Base-by-base conservation (phyloP, 768 basidiomycete genomes). In the Pholiota molesta region DNA sequence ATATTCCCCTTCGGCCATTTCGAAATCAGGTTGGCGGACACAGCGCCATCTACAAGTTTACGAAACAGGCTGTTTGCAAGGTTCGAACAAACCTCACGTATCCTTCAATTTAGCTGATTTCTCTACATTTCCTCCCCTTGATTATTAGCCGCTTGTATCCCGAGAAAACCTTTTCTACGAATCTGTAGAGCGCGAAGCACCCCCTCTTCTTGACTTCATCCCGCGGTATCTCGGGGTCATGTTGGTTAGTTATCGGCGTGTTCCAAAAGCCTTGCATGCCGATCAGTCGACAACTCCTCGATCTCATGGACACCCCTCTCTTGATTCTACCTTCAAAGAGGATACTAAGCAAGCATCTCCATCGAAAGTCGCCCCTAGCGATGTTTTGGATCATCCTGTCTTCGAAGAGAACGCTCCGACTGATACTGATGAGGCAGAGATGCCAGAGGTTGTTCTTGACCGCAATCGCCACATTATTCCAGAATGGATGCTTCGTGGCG, bases 201-300 rank as follows among this genome's bases (percentile, higher is more conserved):
- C 97, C 0, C 95, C 94, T 4, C 82, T 99, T 9, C 83, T 99
- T 4, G 90, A 86, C 14, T 99, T 94, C 70, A 97, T 98, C 62
- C 97, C 97, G n/a, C 90, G 96, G 47, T 99, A 99, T 75, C 82
- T 99, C 16, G 97, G 97, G 23, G 97, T 99, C 58, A 97, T 99
- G 95, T 84, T 99, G 44, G 97, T 99, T 68, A 97, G 91, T 56
- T 99, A 99, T 72, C 88, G 97, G 26, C 86, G 90, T 14, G 91
- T 94, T 42, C 77, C 83, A 14, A 87, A 82, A 68, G 69, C 74
- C 11, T 14, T 42, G 17, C 61, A 55, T 29, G 26, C 57, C 14
- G 45, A 37, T n/a, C 35, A 54, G n/a, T 53, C 63, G 39, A 68
- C 67, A 67, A 65, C 53, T 57, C 17, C 72, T 10, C 65, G 52